These are phyloP conservation scores for Ceratobasidium sp. DNA, from an alignment of 1,284 basidiomycete genomes.

Conservation along the genomic window DNA sequence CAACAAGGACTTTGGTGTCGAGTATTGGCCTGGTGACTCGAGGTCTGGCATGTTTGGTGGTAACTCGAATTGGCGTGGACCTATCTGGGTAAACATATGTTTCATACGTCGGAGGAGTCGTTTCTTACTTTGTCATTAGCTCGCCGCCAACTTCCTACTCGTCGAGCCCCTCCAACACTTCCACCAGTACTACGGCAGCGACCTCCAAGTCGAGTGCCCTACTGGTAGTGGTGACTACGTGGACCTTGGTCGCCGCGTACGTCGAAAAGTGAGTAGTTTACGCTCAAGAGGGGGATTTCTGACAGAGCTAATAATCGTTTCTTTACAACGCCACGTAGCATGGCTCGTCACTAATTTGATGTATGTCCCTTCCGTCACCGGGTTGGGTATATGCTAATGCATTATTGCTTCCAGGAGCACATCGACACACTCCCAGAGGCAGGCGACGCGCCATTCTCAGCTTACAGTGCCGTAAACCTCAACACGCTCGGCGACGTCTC, in stretches of 20 bases:
- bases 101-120: too few relatives aligned
- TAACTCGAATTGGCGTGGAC: slow-evolving; percentile 82
- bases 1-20: slow-evolving; percentile 88
- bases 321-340: slow-evolving; percentile 79
- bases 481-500: slow-evolving; percentile 79
- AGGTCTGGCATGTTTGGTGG: slow-evolving; percentile 98
- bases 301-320: slow-evolving; percentile 49
- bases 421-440: slow-evolving; percentile 75
- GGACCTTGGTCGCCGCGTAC: slow-evolving; percentile 91
- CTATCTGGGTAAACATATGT: slow-evolving; percentile 67
- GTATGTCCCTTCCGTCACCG: slow-evolving; percentile 58
- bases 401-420: slow-evolving; percentile 64
- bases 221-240: slow-evolving; percentile 95
- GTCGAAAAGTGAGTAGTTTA: slow-evolving; percentile 74
- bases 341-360: slow-evolving; percentile 94
- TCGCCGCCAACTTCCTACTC: slow-evolving; percentile 93
- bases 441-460: slow-evolving; percentile 69
- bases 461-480: slow-evolving; percentile 63
- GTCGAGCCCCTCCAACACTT: slow-evolving; percentile 95
- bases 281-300: slow-evolving; percentile 48
- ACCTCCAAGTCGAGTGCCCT: slow-evolving; percentile 92
- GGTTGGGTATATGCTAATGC: not conserved
- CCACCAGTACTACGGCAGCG: slow-evolving; percentile 95
- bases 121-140: slow-evolving; percentile 71
- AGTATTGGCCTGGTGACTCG: slow-evolving; percentile 98